Conservation (phyloP, 2,329 filamentous ascomycete species). For the Blastomyces percursus region DNA sequence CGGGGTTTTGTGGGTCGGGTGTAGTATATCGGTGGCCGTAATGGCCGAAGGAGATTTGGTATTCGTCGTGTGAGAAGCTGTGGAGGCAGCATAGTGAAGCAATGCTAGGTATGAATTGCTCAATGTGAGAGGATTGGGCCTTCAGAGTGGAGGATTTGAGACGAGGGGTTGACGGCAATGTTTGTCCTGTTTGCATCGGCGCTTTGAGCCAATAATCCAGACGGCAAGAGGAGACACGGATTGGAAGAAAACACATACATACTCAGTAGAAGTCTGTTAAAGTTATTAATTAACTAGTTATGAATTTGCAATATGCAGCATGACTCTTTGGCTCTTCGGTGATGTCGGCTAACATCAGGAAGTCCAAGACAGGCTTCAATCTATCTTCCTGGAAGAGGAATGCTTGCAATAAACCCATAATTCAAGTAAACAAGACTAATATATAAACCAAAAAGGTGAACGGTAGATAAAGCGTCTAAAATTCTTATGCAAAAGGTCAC, state of each 20-base stretch:
- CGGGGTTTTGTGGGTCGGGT: constrained; percentile 26
- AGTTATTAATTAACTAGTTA: background rate
- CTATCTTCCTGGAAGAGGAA: no score
- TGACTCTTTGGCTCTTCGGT: background rate
- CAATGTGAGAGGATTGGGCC: constrained; percentile 33
- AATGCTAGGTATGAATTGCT: background rate
- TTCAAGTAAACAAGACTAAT: background rate
- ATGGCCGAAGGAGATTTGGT: constrained; percentile 27
- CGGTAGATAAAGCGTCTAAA: background rate
- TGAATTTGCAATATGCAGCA: background rate
- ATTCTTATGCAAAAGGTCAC: background rate
- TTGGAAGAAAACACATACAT: background rate
- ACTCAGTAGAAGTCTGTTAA: background rate
- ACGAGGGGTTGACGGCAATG: background rate
- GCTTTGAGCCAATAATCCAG: no score
- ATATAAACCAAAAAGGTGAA: background rate
- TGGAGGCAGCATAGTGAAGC: constrained; percentile 24
- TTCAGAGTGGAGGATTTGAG: background rate
- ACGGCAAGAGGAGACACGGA: background rate
- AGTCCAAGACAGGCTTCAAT: background rate
- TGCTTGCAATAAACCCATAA: no score
- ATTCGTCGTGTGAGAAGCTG: constrained; percentile 30
- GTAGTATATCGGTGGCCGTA: constrained; percentile 25
- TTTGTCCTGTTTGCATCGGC: constrained; percentile 18
- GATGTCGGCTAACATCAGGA: background rate